Base-by-base conservation (phyloP, 202 grass and related monocot genomes). In the Dendrocalamus latiflorus region DNA sequence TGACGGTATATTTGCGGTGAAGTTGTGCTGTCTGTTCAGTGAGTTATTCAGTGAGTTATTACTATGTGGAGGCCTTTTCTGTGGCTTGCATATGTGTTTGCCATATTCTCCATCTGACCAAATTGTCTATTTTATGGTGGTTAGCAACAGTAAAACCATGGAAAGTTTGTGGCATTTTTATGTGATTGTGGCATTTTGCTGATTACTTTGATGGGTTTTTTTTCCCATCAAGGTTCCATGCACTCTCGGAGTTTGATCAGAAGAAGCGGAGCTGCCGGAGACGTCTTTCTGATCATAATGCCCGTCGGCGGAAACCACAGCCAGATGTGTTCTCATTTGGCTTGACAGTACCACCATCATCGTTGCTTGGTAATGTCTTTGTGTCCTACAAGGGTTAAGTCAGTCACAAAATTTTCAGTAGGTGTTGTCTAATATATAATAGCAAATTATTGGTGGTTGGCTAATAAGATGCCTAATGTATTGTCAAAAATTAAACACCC, bases 281-380 rank as follows among this genome's bases (percentile, higher is more conserved):
- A 24, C 83, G 87, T 18, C 81, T 93, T 20, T 93, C 84, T 68
- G 71, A 93, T 69, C 90, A 93, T 41, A 93, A 93, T 78, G 90
- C 90, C 47, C 83, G 90, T 8, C 87, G 90, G 20, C 87, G 87
- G 26, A 93, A 93, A 66, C 90, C 87, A 15, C 87, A 87, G 33
- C 66, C 72, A 16, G 90, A 85, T 24, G 64, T 77, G 2, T 85
- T 85, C 59, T 64, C 90, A 28, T 89, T 89, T 80, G 79, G 55
- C n/a, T 71, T 89, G 84, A 36, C 72, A 37, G 71, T 64, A 38
- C 62, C 84, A n/a, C 49, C 87, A 58, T 68, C 68, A 11, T 69
- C 88, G n/a, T n/a, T n/a, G n/a, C n/a, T n/a, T n/a, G n/a, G n/a
- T n/a, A n/a, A n/a, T n/a, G n/a, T n/a, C n/a, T n/a, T n/a, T n/a